Evolutionary conservation across 192 early-diverging fungal species (phyloP), one percentile per base, ranked within the genome.

Genomic region (Backusella macrospora): DNA sequence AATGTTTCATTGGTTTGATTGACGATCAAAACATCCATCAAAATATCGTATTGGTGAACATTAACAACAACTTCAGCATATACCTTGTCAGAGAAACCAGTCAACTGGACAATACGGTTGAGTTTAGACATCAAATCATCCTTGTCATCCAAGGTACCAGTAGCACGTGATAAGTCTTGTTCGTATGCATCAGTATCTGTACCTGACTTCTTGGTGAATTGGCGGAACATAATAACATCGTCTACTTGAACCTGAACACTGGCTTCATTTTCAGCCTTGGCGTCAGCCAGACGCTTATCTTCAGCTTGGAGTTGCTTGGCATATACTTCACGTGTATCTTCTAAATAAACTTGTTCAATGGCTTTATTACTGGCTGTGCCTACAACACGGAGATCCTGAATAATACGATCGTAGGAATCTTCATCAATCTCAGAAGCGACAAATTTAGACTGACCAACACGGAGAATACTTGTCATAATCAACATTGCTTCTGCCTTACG

Each of bases 1-100:
- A 99, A 86, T 45, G 96, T 98, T 59, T 94, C 93, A 49, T 79
- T 86, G 0, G 98, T 99, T 82, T 99, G 98, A 79, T 99, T 99
- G 68, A 99, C 95, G 71, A 98, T 93, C 73, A 99, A 85, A 70
- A 99, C 92, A 81, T 99, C 92, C 45, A 98, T 86, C 70, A 98
- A 79, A 79, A 99, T 97, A 79, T 99, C 96, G 76, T 94, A 98
- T 83, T 99, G 96, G 73, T 96, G 96, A 42, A 99, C 95, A 65
- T 88, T 96, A 45, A 98, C 94, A 78, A 98, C 98, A 0, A 96
- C 98, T 82, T 99, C 98, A 3, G 97, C 97, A 76, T 99, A 99
- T n/a, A 99, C 96, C 2, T 96, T 94, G 78, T 99, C 98, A 4
- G 96, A 97, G 83, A 95, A 99, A 15, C 94, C 98, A 8, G 98